Base-by-base conservation (phyloP, 805 yeast species). In the Ogataea philodendri region DNA sequence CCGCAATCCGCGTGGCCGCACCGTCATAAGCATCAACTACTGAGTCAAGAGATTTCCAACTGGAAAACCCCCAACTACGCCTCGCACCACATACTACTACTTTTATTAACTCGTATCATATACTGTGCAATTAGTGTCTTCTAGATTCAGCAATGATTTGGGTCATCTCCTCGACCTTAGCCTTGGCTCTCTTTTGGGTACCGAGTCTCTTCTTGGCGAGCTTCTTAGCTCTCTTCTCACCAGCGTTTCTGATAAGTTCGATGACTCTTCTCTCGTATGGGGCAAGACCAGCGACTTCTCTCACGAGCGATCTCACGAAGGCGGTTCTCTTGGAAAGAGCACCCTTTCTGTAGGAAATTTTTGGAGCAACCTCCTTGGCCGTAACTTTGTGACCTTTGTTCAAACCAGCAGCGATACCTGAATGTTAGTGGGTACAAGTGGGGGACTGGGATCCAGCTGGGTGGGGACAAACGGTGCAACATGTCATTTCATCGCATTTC, bases 191-290 rank as follows among this genome's bases (percentile, higher is more conserved):
- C 79, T 81, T 82, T 84, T 90, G 95, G 63, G 98, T 87, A 77
- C 99, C 99, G 68, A 93, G 86, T 86, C 93, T 90, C 95, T 86
- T 93, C 93, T 93, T 93, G 58, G 97, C 97, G 68, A 93, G 88
- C 88, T 93, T 93, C 87, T 93, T 86, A 60, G 99, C 98, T 81
- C 97, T 93, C 95, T 93, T 93, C 78, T 93, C 99, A 82, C 96
- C 96, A 70, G 96, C 89, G 79, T 94, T 93, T 83, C 98, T 93
- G 84, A 93, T 81, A 76, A 93, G 81, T 78, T 93, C 99, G 66
- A 94, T 84, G 70, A 93, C 82, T 78, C 99, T 89, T 81, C 96
- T 89, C 80, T 93, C 99, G 74, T 93, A 93, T 75, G 99, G 98
- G 56, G 99, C 96, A 67, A 93, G 81, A 70, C 98, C 98, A 59